phyloP scores from a whole-genome alignment of 768 basidiomycete species.

The Tricholoma hemisulphureum region DNA sequence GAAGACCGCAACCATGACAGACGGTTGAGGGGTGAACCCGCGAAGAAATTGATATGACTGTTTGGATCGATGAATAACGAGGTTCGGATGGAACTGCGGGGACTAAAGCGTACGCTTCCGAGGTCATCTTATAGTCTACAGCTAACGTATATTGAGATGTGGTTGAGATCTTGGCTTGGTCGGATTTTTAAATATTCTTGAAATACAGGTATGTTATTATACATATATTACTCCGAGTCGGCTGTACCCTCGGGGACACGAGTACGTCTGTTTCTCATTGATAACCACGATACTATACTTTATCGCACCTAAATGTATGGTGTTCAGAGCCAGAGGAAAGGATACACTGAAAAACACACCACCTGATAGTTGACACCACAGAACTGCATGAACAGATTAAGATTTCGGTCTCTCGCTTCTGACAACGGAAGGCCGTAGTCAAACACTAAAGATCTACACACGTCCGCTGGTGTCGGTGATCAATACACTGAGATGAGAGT shows the following conservation, averaged over 20 bases:
- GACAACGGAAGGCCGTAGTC: constrained; percentile 40
- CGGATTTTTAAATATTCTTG: too few relatives aligned
- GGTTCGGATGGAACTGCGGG: background rate
- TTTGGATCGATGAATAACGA: background rate
- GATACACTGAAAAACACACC: constrained; percentile 33
- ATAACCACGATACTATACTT: too few relatives aligned
- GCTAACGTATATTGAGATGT: background rate
- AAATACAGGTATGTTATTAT: too few relatives aligned
- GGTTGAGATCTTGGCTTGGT: too few relatives aligned
- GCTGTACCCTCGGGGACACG: too few relatives aligned
- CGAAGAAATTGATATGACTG: constrained; percentile 40
- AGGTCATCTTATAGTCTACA: constrained; percentile 11
- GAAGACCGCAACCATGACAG: constrained; percentile 80
- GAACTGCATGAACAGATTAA: constrained; percentile 57
- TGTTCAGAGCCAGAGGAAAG: constrained; percentile 1
- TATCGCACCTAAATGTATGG: constrained; percentile 13
- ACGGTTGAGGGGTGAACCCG: constrained; percentile 75
- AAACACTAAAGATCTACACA: constrained; percentile 32
- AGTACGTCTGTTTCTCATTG: too few relatives aligned
- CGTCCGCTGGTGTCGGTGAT: constrained; percentile 25
- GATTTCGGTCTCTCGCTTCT: constrained; percentile 44
- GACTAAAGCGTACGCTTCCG: constrained; percentile 11
- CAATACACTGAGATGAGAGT: background rate
- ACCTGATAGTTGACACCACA: constrained; percentile 57
- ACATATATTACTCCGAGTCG: too few relatives aligned